Evolutionary conservation across 257 asterid species (phyloP).

Genomic region (Solanum peruvianum): DNA sequence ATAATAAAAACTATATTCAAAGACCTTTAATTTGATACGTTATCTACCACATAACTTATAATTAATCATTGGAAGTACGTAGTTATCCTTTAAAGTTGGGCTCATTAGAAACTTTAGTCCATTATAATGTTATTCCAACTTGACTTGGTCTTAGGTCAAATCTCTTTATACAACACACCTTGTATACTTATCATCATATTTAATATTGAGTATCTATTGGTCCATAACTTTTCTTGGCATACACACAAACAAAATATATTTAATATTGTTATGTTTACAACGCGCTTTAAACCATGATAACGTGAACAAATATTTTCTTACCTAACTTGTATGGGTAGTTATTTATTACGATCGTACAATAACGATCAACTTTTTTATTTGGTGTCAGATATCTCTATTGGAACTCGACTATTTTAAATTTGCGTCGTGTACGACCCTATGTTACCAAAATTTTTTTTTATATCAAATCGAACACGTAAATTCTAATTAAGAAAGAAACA

Average conservation of each 20-base stretch:
- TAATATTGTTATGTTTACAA: neutral
- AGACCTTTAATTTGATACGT: neutral
- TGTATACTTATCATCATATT: neutral
- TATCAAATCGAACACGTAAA: too few relatives aligned
- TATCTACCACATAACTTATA: neutral
- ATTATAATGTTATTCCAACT: neutral
- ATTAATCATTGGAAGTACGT: neutral
- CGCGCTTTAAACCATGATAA: neutral
- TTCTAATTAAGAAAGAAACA: too few relatives aligned
- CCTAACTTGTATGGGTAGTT: neutral
- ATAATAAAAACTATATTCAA: neutral
- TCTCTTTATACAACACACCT: neutral
- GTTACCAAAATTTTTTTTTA: neutral
- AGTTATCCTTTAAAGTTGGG: neutral
- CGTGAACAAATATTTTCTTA: neutral
- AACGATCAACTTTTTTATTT: too few relatives aligned
- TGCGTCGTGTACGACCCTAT: too few relatives aligned
- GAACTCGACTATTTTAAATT: rapidly evolving
- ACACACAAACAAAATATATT: neutral
- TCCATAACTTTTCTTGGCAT: neutral
- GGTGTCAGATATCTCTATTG: too few relatives aligned
- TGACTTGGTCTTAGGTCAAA: neutral
- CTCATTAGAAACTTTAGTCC: neutral
- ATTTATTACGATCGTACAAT: neutral
- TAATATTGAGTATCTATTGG: neutral